Evolutionary conservation across 2,329 filamentous ascomycete species (phyloP), one percentile per base, ranked within the genome.

Genomic region (Diplodia mutila): DNA sequence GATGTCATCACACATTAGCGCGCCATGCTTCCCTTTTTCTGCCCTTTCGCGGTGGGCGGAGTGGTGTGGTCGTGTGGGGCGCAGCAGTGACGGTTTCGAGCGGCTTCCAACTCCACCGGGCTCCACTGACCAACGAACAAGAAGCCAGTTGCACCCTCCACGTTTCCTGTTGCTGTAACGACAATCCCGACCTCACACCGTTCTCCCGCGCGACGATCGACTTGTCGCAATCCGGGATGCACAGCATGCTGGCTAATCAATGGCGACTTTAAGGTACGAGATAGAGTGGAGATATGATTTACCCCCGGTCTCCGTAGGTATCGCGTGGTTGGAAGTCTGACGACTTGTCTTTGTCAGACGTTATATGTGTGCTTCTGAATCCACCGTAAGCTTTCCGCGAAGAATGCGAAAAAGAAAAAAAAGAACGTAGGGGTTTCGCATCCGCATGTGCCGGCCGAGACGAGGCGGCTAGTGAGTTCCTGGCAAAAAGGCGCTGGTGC

Each of bases 1-100:
- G 55, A 59, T 37, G 34, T 59, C 55, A 59, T 59, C 55, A 37
- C 37, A 46, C 55, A 59, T 59, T 59, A 46, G 55, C 55, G 55
- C 55, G 21, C 21, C 2, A 46, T 59, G 11, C 32, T 37, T 42
- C n/a, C 25, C 55, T 59, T 34, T 32, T 34, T 34, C 32, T 11
- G 32, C 11, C 7, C 32, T 34, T 42, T 39, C 14, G 57, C 29
- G 57, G 42, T 49, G 39, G 12, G 54, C 27, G n/a, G n/a, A 29
- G 54, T 34, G 54, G 54, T n/a, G 54, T 23, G 54, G 39, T n/a
- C 16, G 18, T 16, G 25, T 27, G 57, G 39, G 14, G 34, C 55
- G 25, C 21, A 42, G 53, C 52, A 29, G 25, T 32, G 27, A 29
- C 53, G 23, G 18, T n/a, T 34, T 61, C 57, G 57, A 48, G 25